Conservation (phyloP, 1,139 yeast genomes). For the Arxiozyma slooffiae region DNA sequence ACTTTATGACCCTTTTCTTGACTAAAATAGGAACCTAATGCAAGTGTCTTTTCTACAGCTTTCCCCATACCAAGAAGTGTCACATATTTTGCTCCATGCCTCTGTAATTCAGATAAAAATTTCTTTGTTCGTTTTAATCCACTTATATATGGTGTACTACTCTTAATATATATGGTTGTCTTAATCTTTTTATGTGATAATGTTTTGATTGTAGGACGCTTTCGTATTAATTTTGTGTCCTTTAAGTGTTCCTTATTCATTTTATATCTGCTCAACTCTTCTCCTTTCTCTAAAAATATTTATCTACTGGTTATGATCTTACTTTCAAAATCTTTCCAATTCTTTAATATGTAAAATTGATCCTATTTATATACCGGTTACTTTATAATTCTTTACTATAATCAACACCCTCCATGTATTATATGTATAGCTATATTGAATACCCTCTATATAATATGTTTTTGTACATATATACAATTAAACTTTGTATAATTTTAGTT, state of each 20-base stretch:
- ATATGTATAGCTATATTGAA: too few relatives aligned
- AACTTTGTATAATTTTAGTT: too few relatives aligned
- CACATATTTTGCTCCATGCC: constrained; percentile 36
- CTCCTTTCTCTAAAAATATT: background rate
- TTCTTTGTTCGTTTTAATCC: constrained; percentile 50
- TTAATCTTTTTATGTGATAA: constrained; percentile 30
- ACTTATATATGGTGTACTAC: constrained; percentile 52
- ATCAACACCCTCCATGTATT: background rate
- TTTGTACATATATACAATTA: too few relatives aligned
- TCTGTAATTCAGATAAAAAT: constrained; percentile 31
- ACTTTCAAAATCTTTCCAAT: too few relatives aligned
- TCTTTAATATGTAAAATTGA: too few relatives aligned
- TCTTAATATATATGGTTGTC: constrained; percentile 46
- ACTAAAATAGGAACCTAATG: constrained; percentile 45
- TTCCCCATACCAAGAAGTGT: constrained; percentile 62
- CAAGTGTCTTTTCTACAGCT: constrained; percentile 46
- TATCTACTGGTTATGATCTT: too few relatives aligned
- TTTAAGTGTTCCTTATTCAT: background rate
- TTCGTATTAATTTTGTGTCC: constrained; percentile 13
- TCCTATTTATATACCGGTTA: background rate
- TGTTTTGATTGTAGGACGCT: constrained; percentile 24
- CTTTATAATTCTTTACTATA: too few relatives aligned
- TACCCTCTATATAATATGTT: background rate
- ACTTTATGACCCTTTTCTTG: constrained; percentile 38
- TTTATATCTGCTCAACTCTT: background rate